Evolutionary conservation across 805 yeast genomes (phyloP).

Genomic region (Ogataea corticis): DNA sequence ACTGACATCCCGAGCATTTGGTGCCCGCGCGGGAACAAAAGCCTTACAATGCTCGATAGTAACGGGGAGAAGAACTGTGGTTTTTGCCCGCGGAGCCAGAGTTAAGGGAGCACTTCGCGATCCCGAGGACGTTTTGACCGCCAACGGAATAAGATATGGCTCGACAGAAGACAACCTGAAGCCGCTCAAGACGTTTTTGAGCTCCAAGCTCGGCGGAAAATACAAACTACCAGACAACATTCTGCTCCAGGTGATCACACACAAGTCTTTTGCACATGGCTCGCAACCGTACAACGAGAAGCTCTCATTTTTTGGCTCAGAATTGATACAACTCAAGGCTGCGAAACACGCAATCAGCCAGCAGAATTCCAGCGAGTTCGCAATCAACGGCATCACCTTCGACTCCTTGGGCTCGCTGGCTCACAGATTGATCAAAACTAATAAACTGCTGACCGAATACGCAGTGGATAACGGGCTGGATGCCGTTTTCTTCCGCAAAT

Average conservation of each 20-base stretch:
- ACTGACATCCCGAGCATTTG: constrained; percentile 1
- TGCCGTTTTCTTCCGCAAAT: constrained; percentile 65
- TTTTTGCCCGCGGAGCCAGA: constrained; percentile 52
- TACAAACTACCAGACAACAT: constrained; percentile 60
- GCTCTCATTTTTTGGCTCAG: constrained; percentile 69
- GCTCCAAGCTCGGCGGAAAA: constrained; percentile 33
- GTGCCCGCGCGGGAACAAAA: constrained; percentile 5
- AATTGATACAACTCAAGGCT: constrained; percentile 52
- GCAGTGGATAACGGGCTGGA: constrained; percentile 50
- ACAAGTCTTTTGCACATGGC: constrained; percentile 94
- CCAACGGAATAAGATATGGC: constrained; percentile 57
- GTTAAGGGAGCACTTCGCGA: constrained; percentile 73
- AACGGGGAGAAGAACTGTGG: constrained; percentile 29
- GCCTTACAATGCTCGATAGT: background rate
- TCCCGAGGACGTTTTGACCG: constrained; percentile 57
- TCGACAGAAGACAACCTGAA: constrained; percentile 47
- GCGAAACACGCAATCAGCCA: constrained; percentile 42
- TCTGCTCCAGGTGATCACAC: constrained; percentile 82
- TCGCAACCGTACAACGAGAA: constrained; percentile 86
- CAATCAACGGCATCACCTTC: constrained; percentile 52
- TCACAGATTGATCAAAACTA: constrained; percentile 53
- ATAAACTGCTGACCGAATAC: constrained; percentile 50
- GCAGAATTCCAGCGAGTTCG: constrained; percentile 32
- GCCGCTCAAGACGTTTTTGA: constrained; percentile 49
- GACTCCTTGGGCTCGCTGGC: constrained; percentile 59